Base-by-base conservation (phyloP, 1,284 basidiomycete species). In the Bjerkandera adusta region DNA sequence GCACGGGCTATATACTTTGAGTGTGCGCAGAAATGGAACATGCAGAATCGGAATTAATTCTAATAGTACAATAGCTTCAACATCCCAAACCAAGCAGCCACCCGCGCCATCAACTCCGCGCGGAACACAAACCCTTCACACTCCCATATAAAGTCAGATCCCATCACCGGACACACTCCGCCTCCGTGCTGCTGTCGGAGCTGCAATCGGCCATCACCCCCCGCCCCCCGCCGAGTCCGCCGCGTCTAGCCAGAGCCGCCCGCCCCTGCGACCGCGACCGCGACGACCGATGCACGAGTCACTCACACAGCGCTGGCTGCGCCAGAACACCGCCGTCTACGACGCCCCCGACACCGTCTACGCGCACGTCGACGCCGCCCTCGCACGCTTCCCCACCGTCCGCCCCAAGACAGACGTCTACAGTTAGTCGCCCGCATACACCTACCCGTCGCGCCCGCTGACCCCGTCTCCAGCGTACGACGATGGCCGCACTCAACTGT, bases 321-420 rank as follows among this genome's bases (percentile, higher is more conserved):
- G 77, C 36, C 78, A 86, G 59, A 84, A 87, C 54, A 69, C 81
- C 38, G 70, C 70, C 36, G 68, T 82, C 13, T 97, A 97, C 61
- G 62, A 70, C 1, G 64, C 80, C 50, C 66, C 63, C 22, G 81
- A 87, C 51, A 50, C 57, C 47, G 69, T 84, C 35, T 74, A 72
- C 50, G 57, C 72, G 8, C 86, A 97, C 63, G 73, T 92, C 49
- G 79, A 90, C 62, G 67, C 73, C 24, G 73, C 76, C 10, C 77
- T 97, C 47, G 58, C 67, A 21, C 69, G 75, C 34, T 79, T 77
- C 57, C 70, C 78, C 5, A 78, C 88, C 12, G 77, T 97, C 40
- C 76, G 85, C 4, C 92, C 92, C 48, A 94, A 93, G 69, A 91
- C 92, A 0, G 94, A 97, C 61, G 83, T 94, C 7, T 97, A 95